A percentile compares a stretch with the other conserved stretches of the same genome.
phyloP scores from a whole-genome alignment of 192 early-diverging fungal genomes.

The Coemansia aciculifera region DNA sequence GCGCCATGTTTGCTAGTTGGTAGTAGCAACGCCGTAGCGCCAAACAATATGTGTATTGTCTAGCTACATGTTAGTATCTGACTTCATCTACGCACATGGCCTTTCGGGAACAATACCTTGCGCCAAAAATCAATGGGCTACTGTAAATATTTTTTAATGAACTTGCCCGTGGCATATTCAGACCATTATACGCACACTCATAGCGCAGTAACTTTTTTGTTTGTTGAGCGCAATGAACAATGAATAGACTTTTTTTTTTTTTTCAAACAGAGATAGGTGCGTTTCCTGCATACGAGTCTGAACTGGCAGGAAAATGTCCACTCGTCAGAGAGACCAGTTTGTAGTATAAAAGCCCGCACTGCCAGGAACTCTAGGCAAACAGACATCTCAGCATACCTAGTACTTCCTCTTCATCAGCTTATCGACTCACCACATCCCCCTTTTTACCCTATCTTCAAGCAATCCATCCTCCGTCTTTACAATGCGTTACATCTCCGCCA shows the following conservation, averaged over 20 bases:
- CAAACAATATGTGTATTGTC: not conserved
- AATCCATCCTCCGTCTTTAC: not conserved
- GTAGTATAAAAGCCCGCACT: not conserved
- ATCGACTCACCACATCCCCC: not conserved
- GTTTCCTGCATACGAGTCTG: not conserved
- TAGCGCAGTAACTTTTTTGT: not conserved
- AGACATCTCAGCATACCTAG: not conserved
- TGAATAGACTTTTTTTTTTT: not conserved
- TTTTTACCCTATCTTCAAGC: not conserved
- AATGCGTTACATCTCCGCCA: conserved; percentile 42
- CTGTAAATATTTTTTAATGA: not conserved
- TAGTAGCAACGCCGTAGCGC: not conserved
- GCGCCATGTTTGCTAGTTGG: not conserved
- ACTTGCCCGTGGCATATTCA: not conserved
- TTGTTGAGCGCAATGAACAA: not conserved
- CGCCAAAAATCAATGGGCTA: not conserved
- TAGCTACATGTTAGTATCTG: not conserved
- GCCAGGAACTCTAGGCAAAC: not conserved
- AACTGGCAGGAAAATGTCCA: not conserved
- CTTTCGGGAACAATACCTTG: not conserved
- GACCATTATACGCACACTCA: not conserved
- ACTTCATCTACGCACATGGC: not conserved
- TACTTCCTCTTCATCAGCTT: not conserved
- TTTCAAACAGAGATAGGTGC: not conserved
- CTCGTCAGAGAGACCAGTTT: not conserved